These are phyloP conservation scores for Elsinoe ampelina DNA, from an alignment of 2,329 filamentous ascomycete genomes.

Conservation along the genomic window DNA sequence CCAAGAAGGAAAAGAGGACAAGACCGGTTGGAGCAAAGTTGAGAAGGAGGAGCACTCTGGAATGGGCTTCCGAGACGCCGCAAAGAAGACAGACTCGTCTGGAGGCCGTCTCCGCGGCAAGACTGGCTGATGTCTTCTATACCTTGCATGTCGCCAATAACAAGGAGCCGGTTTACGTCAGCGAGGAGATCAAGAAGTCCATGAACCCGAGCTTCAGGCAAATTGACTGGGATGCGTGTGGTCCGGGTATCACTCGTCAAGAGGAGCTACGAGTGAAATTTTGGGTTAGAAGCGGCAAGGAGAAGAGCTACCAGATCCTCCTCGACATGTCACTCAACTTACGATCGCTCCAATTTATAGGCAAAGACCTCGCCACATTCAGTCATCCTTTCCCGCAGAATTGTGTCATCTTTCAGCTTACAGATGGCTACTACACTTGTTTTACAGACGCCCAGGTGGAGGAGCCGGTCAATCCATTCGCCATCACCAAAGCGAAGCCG, in stretches of 20 bases:
- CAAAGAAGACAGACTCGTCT: constrained; percentile 61
- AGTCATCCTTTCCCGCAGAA: constrained; percentile 69
- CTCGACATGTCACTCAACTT: constrained; percentile 66
- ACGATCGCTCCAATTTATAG: constrained; percentile 67
- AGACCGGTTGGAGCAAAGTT: constrained; percentile 32
- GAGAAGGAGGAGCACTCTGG: constrained; percentile 51
- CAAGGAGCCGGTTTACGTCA: constrained; percentile 74
- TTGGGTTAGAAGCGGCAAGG: constrained; percentile 56
- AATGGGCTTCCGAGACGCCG: constrained; percentile 53
- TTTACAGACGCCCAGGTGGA: constrained; percentile 54
- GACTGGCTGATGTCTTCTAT: constrained; percentile 83
- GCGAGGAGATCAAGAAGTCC: constrained; percentile 68
- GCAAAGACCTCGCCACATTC: constrained; percentile 52
- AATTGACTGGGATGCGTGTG: constrained; percentile 63
- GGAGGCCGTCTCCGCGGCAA: constrained; percentile 59
- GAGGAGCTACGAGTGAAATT: constrained; percentile 59
- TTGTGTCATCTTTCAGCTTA: constrained; percentile 73
- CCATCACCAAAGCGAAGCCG: constrained; percentile 28
- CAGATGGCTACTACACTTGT: constrained; percentile 77
- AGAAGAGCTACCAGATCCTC: constrained; percentile 52
- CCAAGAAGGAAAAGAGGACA: constrained; percentile 5
- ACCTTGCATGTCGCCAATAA: constrained; percentile 62
- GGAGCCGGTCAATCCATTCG: constrained; percentile 23
- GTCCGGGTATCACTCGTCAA: constrained; percentile 54
- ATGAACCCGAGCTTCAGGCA: constrained; percentile 86